phyloP scores from a whole-genome alignment of 352 stramenopile species.

The Blastocystis hominis region DNA sequence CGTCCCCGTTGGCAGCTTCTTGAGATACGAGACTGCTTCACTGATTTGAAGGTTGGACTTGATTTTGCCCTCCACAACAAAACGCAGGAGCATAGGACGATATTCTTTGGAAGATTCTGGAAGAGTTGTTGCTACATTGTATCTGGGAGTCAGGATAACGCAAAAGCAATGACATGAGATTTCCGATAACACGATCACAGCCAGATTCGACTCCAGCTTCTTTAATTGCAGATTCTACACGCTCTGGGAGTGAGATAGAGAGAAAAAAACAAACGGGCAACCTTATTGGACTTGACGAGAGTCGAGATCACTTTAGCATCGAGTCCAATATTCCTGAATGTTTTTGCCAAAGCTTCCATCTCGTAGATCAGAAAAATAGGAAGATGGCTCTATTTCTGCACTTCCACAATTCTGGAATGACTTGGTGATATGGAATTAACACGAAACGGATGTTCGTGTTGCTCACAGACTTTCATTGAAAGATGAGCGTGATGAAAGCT shows the following conservation, averaged over 20 bases:
- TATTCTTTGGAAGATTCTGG: constrained; percentile 16
- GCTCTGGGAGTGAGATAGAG: background rate
- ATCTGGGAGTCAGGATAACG: background rate
- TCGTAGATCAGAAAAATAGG: background rate
- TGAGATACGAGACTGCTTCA: constrained; percentile 38
- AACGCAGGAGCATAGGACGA: constrained; percentile 6
- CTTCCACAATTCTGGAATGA: background rate
- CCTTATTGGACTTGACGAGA: background rate
- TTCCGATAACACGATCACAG: constrained; percentile 37
- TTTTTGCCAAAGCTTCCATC: constrained; percentile 6
- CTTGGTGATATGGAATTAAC: no score
- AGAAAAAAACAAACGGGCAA: background rate
- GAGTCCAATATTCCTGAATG: constrained; percentile 22
- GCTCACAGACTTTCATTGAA: background rate
- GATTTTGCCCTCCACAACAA: constrained; percentile 43
- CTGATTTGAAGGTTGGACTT: constrained; percentile 55
- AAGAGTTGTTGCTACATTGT: constrained; percentile 35
- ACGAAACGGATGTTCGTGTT: no score
- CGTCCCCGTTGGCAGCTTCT: background rate
- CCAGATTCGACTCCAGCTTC: constrained; percentile 33
- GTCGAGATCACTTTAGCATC: constrained; percentile 41
- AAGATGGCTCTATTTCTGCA: background rate
- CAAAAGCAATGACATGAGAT: constrained; percentile 23
- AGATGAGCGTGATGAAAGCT: constrained; percentile 52
- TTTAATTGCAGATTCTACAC: constrained; percentile 37